Evolutionary conservation across 1,284 basidiomycete genomes (phyloP), one percentile per base, ranked within the genome.

Genomic region (Lentinula novae-zelandiae): DNA sequence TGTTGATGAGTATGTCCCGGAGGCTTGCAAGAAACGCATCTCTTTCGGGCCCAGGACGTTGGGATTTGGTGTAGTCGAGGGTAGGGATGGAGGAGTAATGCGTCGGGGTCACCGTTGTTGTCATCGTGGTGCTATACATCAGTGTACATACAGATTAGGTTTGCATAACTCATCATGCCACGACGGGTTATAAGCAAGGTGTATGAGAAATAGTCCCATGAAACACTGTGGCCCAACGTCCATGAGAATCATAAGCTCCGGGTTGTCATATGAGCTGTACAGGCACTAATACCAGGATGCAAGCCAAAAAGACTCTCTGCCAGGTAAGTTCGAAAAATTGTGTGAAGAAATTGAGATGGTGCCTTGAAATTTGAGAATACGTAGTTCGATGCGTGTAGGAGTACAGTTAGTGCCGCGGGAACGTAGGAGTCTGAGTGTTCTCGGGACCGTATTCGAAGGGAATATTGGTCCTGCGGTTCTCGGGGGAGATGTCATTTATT

Each of bases 1-100:
- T 42, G 38, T 54, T 54, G 38, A 54, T 42, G 53, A 54, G 36
- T 9, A 54, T 42, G 39, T 54, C 53, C 22, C 53, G 53, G 22
- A 54, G 53, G 12, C 39, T 40, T 17, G 17, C 39, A 12, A 54
- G 38, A 31, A 54, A 54, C 9, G n/a, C 39, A 40, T 40, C 36
- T 42, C 53, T 40, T 22, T 46, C 44, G 20, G 53, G 36, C 2
- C 39, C 53, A 7, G 17, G 20, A 27, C 27, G 36, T 15, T 40
- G 36, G 2, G 53, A 40, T 44, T 40, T 22, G 20, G 53, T 38
- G 39, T 54, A 54, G 39, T 54, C 53, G 10, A 54, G 53, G 13
- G 53, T 54, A 8, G 53, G 53, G 36, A 54, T 54, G 22, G 39
- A 54, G 20, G 44, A 46, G 10, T 46, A 53, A 17, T 53, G 52